A percentile compares a stretch with the other conserved stretches of the same genome.
phyloP scores from a whole-genome alignment of 1,284 basidiomycete genomes.

The Boletus sp. region DNA sequence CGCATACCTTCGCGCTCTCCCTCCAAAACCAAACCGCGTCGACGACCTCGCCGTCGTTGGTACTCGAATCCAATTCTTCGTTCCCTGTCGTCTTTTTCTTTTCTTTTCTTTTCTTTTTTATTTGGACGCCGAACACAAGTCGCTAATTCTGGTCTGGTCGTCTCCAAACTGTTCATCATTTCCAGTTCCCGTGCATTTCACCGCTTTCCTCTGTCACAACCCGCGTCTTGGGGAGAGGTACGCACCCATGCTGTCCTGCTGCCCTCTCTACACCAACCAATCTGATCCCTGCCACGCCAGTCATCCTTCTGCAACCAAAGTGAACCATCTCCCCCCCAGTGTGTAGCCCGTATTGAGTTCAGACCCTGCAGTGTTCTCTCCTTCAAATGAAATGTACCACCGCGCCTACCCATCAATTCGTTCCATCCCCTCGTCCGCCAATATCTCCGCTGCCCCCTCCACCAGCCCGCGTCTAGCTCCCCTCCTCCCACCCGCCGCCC shows the following conservation, averaged over 20 bases:
- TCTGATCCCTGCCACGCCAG: slow-evolving; percentile 1
- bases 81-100: no score
- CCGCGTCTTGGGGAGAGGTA: slow-evolving; percentile 12
- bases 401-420: slow-evolving; percentile 40
- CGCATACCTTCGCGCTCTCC: slow-evolving; percentile 6
- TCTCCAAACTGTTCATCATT: slow-evolving; percentile 3
- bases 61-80: background rate
- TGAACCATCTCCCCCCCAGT: slow-evolving; percentile 12
- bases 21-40: slow-evolving; percentile 17
- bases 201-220: slow-evolving; percentile 11
- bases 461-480: slow-evolving; percentile 38
- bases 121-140: slow-evolving; percentile 1
- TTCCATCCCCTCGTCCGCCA: slow-evolving; percentile 36
- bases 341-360: slow-evolving; percentile 15
- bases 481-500: slow-evolving; percentile 34
- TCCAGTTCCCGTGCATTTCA: background rate
- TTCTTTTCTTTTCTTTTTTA: slow-evolving; percentile 5
- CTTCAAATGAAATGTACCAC: slow-evolving; percentile 40
- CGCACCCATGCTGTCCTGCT: background rate
- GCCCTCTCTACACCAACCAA: background rate
- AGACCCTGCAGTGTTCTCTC: slow-evolving; percentile 29
- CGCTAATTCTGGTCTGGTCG: background rate
- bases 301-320: slow-evolving; percentile 16
- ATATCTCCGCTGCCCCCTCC: slow-evolving; percentile 18
- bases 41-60: background rate